Base-by-base conservation (phyloP, 2,329 filamentous ascomycete genomes). In the Xylariaceae sp. region DNA sequence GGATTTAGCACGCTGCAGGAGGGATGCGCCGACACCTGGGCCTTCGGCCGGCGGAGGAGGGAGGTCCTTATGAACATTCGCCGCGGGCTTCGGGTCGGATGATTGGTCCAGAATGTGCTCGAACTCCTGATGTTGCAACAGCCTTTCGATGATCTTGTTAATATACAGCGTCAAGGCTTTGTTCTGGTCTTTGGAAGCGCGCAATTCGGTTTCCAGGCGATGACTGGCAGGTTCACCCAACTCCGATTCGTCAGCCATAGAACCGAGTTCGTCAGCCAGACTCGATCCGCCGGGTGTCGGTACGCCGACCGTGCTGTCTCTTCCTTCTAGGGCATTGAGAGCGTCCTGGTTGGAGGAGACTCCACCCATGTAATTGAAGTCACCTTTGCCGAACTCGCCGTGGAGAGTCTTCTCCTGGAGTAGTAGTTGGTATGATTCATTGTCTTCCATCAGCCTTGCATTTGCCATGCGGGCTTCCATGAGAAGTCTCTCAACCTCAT, bases 81-180 rank as follows among this genome's bases (percentile, higher is more conserved):
- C 67, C 47, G 68, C 61, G 27, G 74, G 71, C 60, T 83, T 82
- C 56, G 75, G 73, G 48, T 86, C 81, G 45, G 82, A 81, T 9
- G 86, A 88, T 68, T 89, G 87, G 66, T 95, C 90, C 38, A 96
- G 77, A 53, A 97, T 95, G 54, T 89, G 85, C 71, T 99, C 92
- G 59, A 96, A 97, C 59, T 95, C 91, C 63, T 95, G 88, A 70
- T 96, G 89, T 66, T 95, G 88, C 54, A 99, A 80, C 40, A 99
- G 82, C 49, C 94, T 87, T 68, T 94, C 94, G 67, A 99, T 96
- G 68, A 99, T 97, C 74, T 94, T 95, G 80, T 97, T 96, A 75
- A 99, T 96, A 74, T 99, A 99, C 57, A 97, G 77, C 19, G 90
- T 95, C 60, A 99, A 77, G 30, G 94, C 94, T 75, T 97, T 97